These are phyloP conservation scores for Phellinidium pouzarii DNA, from an alignment of 1,284 basidiomycete genomes.

Conservation along the genomic window DNA sequence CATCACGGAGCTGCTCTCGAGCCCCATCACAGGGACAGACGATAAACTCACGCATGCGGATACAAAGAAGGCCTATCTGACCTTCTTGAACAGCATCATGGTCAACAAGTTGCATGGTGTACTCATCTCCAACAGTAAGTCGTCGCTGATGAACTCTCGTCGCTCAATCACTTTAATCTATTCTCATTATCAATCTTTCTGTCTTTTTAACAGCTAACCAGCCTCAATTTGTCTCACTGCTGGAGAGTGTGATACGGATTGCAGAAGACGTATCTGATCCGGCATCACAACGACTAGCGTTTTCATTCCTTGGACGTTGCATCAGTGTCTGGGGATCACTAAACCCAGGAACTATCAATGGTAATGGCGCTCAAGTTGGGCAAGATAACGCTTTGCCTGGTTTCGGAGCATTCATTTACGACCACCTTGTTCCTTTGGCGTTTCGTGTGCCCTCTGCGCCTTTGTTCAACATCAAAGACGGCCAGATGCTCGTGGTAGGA, in stretches of 20 bases:
- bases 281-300: slow-evolving; percentile 71
- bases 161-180: slow-evolving; percentile 4
- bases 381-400: slow-evolving; percentile 65
- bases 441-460: slow-evolving; percentile 80
- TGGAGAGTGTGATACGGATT: slow-evolving; percentile 74
- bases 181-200: slow-evolving; percentile 3
- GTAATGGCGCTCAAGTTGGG: slow-evolving; percentile 34
- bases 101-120: slow-evolving; percentile 75
- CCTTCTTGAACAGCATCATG: slow-evolving; percentile 80
- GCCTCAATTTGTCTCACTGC: slow-evolving; percentile 59
- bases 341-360: slow-evolving; percentile 25
- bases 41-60: slow-evolving; percentile 80
- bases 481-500: slow-evolving; percentile 75
- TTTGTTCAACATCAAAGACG: slow-evolving; percentile 84
- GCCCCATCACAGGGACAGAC: slow-evolving; percentile 86
- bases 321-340: slow-evolving; percentile 75
- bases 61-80: slow-evolving; percentile 87
- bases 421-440: slow-evolving; percentile 75
- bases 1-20: slow-evolving; percentile 75
- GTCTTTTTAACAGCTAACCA: slow-evolving; percentile 60
- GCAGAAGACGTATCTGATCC: slow-evolving; percentile 72
- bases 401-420: slow-evolving; percentile 91
- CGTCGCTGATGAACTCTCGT: too few species aligned
- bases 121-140: slow-evolving; percentile 77
- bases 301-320: slow-evolving; percentile 75